Evolutionary conservation across 768 basidiomycete genomes (phyloP), one percentile per base, ranked within the genome.

Genomic region (Lactarius evosmus): DNA sequence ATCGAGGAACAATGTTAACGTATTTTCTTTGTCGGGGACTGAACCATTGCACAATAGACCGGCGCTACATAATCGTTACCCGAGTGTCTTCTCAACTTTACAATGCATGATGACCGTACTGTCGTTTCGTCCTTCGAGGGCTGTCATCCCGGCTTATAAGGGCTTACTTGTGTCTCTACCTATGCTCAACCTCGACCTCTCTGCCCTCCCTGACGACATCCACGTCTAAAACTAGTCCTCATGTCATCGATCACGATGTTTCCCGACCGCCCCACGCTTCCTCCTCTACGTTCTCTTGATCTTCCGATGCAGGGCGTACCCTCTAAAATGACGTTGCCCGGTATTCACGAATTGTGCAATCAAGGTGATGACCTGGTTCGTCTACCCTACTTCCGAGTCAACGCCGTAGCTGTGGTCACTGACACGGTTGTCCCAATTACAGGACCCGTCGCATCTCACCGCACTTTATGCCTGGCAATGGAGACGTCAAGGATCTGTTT

Each of bases 181-280:
- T 27, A 49, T 60, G 32, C 58, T 50, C 56, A 58, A 16, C 36
- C 7, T 54, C 58, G 38, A 55, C 17, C 27, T 38, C 49, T 51
- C 40, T 53, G 29, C 22, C 22, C 41, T 62, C 61, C 56, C 58
- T 52, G 29, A 61, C 52, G 25, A 30, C 34, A 41, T 40, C 59
- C 36, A 41, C 58, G 53, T 51, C 61, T 67, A 51, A 38, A 32
- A 32, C 52, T 30, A 50, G 50, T n/a, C 29, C 55, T 40, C 41
- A 68, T 67, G 65, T 38, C 67, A 53, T 54, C 65, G 27, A 50
- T 41, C 22, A 56, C 50, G 12, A 30, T 38, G 33, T 40, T 30
- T 22, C 58, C 66, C 36, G 56, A 66, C 32, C 67, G 66, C 17
- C 66, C 67, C 17, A 68, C 67, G 14, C 66, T 68, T 11, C 66